Conservation (phyloP, 805 yeast genomes). For the Maudiozyma bulderi region DNA sequence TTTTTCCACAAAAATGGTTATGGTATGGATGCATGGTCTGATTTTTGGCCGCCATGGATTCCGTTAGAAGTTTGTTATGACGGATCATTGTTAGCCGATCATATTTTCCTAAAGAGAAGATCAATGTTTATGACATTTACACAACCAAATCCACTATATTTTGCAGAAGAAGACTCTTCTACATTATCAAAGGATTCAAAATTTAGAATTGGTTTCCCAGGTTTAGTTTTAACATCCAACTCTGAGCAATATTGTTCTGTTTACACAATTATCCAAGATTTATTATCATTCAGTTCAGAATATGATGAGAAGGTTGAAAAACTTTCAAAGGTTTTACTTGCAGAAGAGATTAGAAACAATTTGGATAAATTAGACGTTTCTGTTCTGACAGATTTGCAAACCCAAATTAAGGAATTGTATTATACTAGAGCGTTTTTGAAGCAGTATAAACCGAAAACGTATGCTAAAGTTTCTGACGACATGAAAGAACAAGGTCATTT, state of each 20-base stretch:
- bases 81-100: slow-evolving; percentile 33
- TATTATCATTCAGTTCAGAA: slow-evolving; percentile 31
- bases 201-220: slow-evolving; percentile 33
- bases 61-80: slow-evolving; percentile 55
- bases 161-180: slow-evolving; percentile 25
- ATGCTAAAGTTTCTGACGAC: slow-evolving; percentile 31
- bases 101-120: slow-evolving; percentile 41
- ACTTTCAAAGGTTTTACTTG: slow-evolving; percentile 42
- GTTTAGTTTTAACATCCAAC: slow-evolving; percentile 43
- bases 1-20: slow-evolving; percentile 20
- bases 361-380: slow-evolving; percentile 27
- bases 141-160: slow-evolving; percentile 44
- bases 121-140: slow-evolving; percentile 42
- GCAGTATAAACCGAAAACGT: slow-evolving; percentile 26
- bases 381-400: slow-evolving; percentile 42
- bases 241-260: slow-evolving; percentile 48
- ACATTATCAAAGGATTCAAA: slow-evolving; percentile 22
- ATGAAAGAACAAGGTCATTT: slow-evolving; percentile 30
- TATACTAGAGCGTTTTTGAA: slow-evolving; percentile 35
- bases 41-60: slow-evolving; percentile 57
- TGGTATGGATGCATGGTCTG: slow-evolving; percentile 19
- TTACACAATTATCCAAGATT: slow-evolving; percentile 39
- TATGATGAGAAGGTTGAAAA: slow-evolving; percentile 36
- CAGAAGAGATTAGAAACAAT: slow-evolving; percentile 40
- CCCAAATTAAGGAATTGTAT: slow-evolving; percentile 35